phyloP scores from a whole-genome alignment of 108 stramenopile genomes.

The Skeletonema potamos region DNA sequence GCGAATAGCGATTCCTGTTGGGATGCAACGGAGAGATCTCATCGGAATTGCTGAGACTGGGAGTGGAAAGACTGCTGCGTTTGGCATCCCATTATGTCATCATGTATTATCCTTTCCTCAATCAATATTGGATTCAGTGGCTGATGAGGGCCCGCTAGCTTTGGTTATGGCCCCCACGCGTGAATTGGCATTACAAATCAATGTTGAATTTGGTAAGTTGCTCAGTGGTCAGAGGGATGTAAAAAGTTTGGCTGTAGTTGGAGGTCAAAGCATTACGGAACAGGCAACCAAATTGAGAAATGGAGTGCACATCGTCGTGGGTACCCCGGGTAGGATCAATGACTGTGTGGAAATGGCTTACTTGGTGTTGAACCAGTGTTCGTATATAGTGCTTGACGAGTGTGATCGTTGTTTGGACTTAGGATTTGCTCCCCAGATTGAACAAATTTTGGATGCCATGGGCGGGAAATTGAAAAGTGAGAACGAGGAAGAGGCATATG shows the following conservation, averaged over 20 bases:
- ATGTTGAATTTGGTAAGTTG: slow-evolving; percentile 87
- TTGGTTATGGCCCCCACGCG: slow-evolving; percentile 96
- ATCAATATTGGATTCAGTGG: slow-evolving; percentile 52
- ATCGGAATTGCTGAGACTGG: slow-evolving; percentile 99
- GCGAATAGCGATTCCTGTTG: slow-evolving; percentile 91
- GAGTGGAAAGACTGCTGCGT: slow-evolving; percentile 92
- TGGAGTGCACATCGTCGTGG: slow-evolving; percentile 96
- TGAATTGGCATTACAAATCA: slow-evolving; percentile 95
- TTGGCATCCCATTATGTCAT: slow-evolving; percentile 89
- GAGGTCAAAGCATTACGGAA: slow-evolving; percentile 89
- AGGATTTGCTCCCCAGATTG: slow-evolving; percentile 95
- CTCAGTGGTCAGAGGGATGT: slow-evolving; percentile 47
- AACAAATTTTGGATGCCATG: slow-evolving; percentile 92
- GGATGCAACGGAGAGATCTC: slow-evolving; percentile 92
- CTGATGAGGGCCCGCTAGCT: slow-evolving; percentile 93
- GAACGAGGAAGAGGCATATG: slow-evolving; percentile 77
- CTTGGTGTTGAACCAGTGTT: slow-evolving; percentile 95
- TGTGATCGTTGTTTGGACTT: slow-evolving; percentile 93
- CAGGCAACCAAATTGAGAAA: slow-evolving; percentile 87
- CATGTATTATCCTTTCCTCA: slow-evolving; percentile 78
- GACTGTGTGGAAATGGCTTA: slow-evolving; percentile 95
- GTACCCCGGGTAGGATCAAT: slow-evolving; percentile 96
- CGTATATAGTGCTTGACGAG: slow-evolving; percentile 96
- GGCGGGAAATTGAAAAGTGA: slow-evolving; percentile 85
- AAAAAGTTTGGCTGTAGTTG: slow-evolving; percentile 74